phyloP scores from a whole-genome alignment of 2,329 filamentous ascomycete genomes.

The Fusarium hostae region DNA sequence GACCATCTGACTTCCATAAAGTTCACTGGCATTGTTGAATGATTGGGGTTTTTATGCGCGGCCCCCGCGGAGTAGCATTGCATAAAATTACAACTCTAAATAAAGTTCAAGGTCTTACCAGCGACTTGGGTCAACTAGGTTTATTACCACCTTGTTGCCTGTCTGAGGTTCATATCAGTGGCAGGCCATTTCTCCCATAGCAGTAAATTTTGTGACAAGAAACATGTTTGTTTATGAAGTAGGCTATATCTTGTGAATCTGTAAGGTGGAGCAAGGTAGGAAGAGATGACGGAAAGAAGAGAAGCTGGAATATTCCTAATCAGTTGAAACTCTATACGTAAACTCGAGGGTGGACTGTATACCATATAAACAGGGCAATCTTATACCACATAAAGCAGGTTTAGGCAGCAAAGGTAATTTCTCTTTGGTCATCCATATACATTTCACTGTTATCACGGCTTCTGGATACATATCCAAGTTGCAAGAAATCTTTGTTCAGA shows the following conservation, averaged over 20 bases:
- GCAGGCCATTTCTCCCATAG: no score
- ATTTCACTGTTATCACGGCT: rapidly evolving
- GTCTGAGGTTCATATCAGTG: neutral
- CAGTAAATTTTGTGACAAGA: neutral
- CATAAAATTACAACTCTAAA: neutral
- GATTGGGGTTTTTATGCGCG: no score
- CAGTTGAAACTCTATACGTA: no score
- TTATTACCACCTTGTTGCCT: neutral
- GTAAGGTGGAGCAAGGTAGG: no score
- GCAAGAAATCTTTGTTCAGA: no score
- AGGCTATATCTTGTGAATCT: neutral
- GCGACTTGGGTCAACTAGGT: neutral
- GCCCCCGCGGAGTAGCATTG: neutral
- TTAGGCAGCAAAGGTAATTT: rapidly evolving
- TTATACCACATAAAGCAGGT: rapidly evolving
- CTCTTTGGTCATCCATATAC: rapidly evolving
- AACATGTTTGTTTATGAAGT: neutral
- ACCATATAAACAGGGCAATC: neutral
- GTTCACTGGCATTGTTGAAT: neutral
- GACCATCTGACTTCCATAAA: neutral
- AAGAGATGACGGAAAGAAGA: no score
- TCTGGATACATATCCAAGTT: no score
- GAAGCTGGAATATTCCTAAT: no score
- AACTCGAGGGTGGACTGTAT: neutral
- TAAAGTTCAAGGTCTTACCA: neutral